Percentiles rank a stretch among this genome's conserved stretches.
Evolutionary conservation across 306 rosid species (phyloP).

Genomic region (Prunus mume): DNA sequence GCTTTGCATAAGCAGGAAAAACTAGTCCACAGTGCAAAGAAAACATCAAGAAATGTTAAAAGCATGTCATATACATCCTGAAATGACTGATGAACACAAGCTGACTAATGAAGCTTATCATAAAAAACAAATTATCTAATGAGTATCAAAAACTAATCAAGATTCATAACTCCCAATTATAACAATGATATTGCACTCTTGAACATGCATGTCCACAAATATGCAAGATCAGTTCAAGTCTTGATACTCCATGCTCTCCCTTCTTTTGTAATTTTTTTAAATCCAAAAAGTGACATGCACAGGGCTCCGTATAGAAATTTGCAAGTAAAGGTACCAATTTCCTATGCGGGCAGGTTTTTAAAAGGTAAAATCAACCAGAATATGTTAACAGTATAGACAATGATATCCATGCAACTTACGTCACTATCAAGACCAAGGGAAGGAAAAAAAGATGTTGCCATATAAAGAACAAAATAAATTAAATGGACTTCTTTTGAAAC

Average conservation of each 20-base stretch:
- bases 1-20: neutral
- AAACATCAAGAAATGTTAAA: neutral
- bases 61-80: neutral
- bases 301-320: neutral
- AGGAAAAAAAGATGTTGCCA: neutral
- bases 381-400: neutral
- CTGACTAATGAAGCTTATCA: neutral
- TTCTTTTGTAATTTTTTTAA: neutral
- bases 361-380: neutral
- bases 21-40: neutral
- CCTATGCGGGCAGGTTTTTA: neutral
- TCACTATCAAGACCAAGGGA: no score
- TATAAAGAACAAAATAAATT: constrained; percentile 7
- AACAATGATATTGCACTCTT: neutral
- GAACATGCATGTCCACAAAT: neutral
- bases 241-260: neutral
- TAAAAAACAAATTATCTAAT: neutral
- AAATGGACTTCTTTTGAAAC: constrained; percentile 14
- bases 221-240: neutral
- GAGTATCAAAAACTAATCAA: neutral
- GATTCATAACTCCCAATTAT: neutral
- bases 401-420: neutral
- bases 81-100: neutral
- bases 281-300: neutral
- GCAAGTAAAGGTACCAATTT: neutral